Percentiles rank a stretch among this genome's conserved stretches.
phyloP scores from a whole-genome alignment of 495 filamentous ascomycete species.

The Cercophora sp. region DNA sequence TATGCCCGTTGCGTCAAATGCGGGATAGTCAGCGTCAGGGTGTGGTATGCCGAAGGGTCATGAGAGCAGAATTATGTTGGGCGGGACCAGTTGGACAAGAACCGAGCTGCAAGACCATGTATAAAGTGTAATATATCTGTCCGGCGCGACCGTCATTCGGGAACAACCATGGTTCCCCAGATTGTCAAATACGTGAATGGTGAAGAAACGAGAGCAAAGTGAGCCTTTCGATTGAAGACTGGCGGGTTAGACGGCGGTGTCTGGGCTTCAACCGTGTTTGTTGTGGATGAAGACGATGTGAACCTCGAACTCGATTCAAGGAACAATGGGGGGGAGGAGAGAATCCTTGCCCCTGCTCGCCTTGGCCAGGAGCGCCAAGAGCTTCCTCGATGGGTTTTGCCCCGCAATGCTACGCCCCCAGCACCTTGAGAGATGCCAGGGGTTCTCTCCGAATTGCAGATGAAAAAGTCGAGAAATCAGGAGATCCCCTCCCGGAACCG shows the following conservation, averaged over 20 bases:
- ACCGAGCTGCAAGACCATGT: conserved; percentile 12
- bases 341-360: not conserved
- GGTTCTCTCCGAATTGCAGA: not conserved
- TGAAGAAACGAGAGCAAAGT: not conserved
- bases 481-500: not conserved
- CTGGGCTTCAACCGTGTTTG: too few relatives aligned
- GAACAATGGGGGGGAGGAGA: not conserved
- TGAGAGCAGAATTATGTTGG: conserved; percentile 15
- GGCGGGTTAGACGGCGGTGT: too few relatives aligned
- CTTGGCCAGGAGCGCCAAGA: not conserved
- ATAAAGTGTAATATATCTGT: conserved; percentile 4
- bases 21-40: conserved; percentile 13
- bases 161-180: conserved; percentile 7
- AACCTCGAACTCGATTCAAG: too few relatives aligned
- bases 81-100: conserved; percentile 1
- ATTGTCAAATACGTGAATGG: conserved; percentile 11
- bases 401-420: conserved; percentile 3
- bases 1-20: conserved; percentile 15
- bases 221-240: too few relatives aligned
- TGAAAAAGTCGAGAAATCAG: conserved; percentile 1
- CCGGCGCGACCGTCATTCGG: conserved; percentile 8
- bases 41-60: conserved; percentile 15
- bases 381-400: not conserved
- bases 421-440: not conserved
- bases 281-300: not conserved